Evolutionary conservation across 1,284 basidiomycete species (phyloP), one percentile per base, ranked within the genome.

Genomic region (Wolfiporia cocos): DNA sequence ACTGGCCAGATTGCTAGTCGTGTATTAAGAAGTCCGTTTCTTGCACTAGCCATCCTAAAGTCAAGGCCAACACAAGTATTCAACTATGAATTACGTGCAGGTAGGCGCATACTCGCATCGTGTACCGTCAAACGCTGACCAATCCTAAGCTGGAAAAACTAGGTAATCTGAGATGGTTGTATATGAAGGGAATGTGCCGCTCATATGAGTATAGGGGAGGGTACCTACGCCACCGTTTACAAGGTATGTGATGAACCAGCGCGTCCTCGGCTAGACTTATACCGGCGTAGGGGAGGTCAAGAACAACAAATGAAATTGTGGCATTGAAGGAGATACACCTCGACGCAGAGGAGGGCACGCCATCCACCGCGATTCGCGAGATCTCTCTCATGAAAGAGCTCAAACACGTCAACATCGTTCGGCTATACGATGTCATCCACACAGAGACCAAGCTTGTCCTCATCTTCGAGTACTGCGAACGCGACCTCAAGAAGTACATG

Each of bases 401-500:
- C 57, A 92, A 93, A 62, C 92, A 96, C 57, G 81, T 86, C 68
- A 95, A 96, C 67, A 92, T 94, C 55, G 88, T 92, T 58, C 91
- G 95, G 55, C 81, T 99, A 14, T 85, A 98, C 72, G 96, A 99
- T 63, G 96, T 99, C 44, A 97, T 99, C 49, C 94, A 98, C 63
- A 96, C 92, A 17, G 93, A 99, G 66, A 88, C 92, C 22, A 99
- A 99, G 59, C 85, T 99, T 34, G 91, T 98, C 56, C 90, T 99
- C 48, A 96, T 99, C 48, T 98, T 99, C 63, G 96, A 99, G 66
- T 99, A 85, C 63, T 96, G 96, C 67, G 96, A 99, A 60, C 88
- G 94, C 64, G 96, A 99, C 66, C 74, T 99, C 43, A 99, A 99
- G 68, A 93, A 94, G 62, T 99, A 98, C 67, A 99, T 99, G 96